Evolutionary conservation across 2,329 filamentous ascomycete genomes (phyloP).

Genomic region (Cladosporium sp.): DNA sequence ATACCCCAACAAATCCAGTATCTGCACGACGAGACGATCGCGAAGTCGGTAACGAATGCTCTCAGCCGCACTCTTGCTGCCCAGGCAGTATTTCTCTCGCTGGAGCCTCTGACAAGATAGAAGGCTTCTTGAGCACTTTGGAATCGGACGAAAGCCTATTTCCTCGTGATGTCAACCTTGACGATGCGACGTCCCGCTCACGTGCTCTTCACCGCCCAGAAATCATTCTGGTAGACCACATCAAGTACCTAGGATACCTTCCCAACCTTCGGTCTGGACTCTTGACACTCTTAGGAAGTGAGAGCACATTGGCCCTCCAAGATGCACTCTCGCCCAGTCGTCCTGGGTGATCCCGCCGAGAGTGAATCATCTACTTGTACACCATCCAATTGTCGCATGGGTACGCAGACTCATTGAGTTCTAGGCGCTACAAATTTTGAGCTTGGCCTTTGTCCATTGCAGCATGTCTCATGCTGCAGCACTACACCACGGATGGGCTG

Average conservation of each 20-base stretch:
- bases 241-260: not conserved
- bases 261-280: not conserved
- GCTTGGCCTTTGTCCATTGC: not conserved
- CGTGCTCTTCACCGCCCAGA: not conserved
- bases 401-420: not conserved
- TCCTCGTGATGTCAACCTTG: no score
- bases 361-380: not conserved
- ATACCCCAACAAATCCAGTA: no score
- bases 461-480: not conserved
- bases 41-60: not conserved
- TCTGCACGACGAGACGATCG: not conserved
- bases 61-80: not conserved
- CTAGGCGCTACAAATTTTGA: not conserved
- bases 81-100: not conserved
- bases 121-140: no score
- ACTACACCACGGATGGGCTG: not conserved
- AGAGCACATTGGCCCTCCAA: no score
- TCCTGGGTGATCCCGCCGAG: no score
- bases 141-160: no score
- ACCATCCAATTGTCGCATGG: not conserved
- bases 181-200: not conserved
- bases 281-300: not conserved
- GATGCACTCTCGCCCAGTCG: no score
- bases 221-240: not conserved
- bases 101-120: no score